A percentile compares a stretch with the other conserved stretches of the same genome.
These are phyloP conservation scores for Solanum boliviense DNA, from an alignment of 257 asterid species.

Conservation along the genomic window DNA sequence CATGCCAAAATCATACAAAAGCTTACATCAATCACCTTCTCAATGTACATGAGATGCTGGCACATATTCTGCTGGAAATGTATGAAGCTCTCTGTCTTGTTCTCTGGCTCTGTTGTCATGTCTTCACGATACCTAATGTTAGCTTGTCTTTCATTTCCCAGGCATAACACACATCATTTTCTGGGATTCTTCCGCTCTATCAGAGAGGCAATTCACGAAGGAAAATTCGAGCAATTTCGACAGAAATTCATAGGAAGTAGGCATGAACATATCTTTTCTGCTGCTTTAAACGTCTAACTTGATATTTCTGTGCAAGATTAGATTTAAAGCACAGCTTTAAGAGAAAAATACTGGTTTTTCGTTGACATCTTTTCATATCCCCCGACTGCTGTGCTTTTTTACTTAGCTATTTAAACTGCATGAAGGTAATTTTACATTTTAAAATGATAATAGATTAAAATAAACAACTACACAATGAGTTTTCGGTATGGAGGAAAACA, in stretches of 20 bases:
- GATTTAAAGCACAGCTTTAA: background rate
- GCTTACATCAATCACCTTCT: slow-evolving; percentile 88
- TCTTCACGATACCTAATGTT: background rate
- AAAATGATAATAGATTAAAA: background rate
- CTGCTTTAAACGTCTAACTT: slow-evolving; percentile 22
- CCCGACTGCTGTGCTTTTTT: background rate
- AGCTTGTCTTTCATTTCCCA: slow-evolving; percentile 13
- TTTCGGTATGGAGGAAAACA: background rate
- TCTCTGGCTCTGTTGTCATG: background rate
- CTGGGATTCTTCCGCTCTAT: slow-evolving; percentile 70
- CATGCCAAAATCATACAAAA: slow-evolving; percentile 83
- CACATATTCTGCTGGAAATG: slow-evolving; percentile 84
- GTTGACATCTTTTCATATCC: background rate
- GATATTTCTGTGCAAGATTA: background rate
- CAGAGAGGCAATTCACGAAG: slow-evolving; percentile 56
- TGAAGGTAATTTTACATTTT: background rate
- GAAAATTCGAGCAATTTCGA: slow-evolving; percentile 54
- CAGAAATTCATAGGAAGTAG: slow-evolving; percentile 46
- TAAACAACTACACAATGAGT: background rate
- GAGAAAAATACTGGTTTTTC: background rate
- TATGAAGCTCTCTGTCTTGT: slow-evolving; percentile 15
- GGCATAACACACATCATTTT: slow-evolving; percentile 92
- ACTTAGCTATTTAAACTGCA: background rate
- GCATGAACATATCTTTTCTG: slow-evolving; percentile 27
- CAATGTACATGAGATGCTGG: slow-evolving; percentile 92